These are phyloP conservation scores for Cladosporium sp. DNA, from an alignment of 2,329 filamentous ascomycete species.

Conservation along the genomic window DNA sequence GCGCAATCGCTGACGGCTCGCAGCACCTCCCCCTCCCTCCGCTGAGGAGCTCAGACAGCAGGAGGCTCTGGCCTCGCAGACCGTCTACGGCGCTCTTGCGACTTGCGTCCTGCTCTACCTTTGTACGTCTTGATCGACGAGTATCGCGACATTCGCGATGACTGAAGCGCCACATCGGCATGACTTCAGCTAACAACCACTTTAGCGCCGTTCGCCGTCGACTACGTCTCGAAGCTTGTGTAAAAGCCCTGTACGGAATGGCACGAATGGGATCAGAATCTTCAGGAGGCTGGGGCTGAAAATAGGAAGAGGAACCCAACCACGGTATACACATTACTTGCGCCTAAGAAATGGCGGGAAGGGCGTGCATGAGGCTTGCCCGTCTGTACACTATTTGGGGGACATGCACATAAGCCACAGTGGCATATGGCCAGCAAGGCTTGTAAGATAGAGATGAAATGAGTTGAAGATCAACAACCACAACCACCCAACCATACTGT, in stretches of 20 bases:
- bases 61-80: conserved; percentile 61
- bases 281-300: too few species aligned
- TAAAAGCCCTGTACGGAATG: conserved; percentile 16
- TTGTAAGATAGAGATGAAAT: too few species aligned
- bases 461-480: too few species aligned
- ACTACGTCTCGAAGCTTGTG: conserved; percentile 47
- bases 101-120: conserved; percentile 67
- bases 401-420: too few species aligned
- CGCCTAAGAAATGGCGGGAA: too few species aligned
- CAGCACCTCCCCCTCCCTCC: conserved; percentile 64
- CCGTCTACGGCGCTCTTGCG: conserved; percentile 60
- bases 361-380: too few species aligned
- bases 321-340: too few species aligned
- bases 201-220: conserved; percentile 50
- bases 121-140: conserved; percentile 51
- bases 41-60: conserved; percentile 61
- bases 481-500: too few species aligned
- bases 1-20: conserved; percentile 1
- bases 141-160: neutral
- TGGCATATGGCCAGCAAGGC: too few species aligned
- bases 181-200: neutral
- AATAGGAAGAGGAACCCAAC: too few species aligned
- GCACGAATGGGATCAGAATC: too few species aligned
- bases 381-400: too few species aligned
- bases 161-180: neutral